Evolutionary conservation across 1,284 basidiomycete species (phyloP), one percentile per base, ranked within the genome.

Genomic region (Papiliotrema fonsecae): DNA sequence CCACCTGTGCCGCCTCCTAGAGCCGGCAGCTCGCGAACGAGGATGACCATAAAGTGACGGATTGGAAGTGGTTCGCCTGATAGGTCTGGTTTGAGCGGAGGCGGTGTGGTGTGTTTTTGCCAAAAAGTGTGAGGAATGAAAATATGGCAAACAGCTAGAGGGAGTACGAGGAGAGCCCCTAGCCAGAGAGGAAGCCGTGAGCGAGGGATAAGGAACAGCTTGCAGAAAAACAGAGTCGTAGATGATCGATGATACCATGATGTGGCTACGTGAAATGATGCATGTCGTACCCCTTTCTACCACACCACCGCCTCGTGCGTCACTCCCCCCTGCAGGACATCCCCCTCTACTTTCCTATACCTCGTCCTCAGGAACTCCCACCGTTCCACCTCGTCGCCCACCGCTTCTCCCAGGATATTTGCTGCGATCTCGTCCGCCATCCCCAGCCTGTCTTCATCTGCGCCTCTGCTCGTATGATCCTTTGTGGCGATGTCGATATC

Each of bases 291-390:
- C n/a, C n/a, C n/a, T n/a, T n/a, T 11, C 75, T 76, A 91, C 88
- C 89, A 92, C 61, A 85, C 84, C 7, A 91, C 89, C 11, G 86
- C 84, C 42, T 90, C 75, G 35, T 67, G 66, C 5, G 70, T 70
- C 38, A 72, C 52, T 1, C 64, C 60, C 14, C 48, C 54, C 13
- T 85, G 84, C 36, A 86, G 74, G 34, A 91, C 83, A 66, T 94
- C 88, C 69, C 84, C 88, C 72, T 89, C 87, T 0, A 97, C 89
- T 21, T 86, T 87, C 50, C 82, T 79, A 70, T 92, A 97, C 62
- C 82, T 76, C 5, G 92, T 94, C 65, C 88, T 77, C 63, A 96
- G 81, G n/a, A 83, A 67, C 39, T 70, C 67, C 58, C 69, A 73
- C 50, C 82, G 62, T 44, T 65, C 69, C 30, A 49, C 64, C 55